Evolutionary conservation across 805 yeast species (phyloP).

Genomic region (Lachancea thermotolerans): DNA sequence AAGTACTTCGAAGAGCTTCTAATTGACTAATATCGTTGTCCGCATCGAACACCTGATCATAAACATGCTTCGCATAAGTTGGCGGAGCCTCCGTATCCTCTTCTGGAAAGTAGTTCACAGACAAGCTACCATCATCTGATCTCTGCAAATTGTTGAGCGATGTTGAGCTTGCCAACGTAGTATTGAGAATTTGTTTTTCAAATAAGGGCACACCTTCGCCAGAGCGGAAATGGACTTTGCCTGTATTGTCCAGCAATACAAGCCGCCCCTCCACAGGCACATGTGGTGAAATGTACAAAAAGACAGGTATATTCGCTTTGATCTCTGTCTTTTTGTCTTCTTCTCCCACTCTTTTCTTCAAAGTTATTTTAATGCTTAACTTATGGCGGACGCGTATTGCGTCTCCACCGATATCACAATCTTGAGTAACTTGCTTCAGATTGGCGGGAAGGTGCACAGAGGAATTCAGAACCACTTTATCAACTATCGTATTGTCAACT

Average conservation of each 20-base stretch:
- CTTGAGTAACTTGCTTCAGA: constrained; percentile 71
- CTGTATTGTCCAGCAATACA: constrained; percentile 34
- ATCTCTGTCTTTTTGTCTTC: constrained; percentile 74
- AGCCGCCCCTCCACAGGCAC: constrained; percentile 47
- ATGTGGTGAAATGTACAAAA: constrained; percentile 65
- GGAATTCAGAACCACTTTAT: constrained; percentile 59
- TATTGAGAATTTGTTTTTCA: constrained; percentile 1
- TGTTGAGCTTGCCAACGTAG: constrained; percentile 1
- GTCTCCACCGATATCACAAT: constrained; percentile 61
- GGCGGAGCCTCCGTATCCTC: constrained; percentile 63
- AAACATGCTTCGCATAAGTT: constrained; percentile 61
- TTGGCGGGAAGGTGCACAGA: constrained; percentile 60
- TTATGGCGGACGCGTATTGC: constrained; percentile 74
- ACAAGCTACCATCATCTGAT: constrained; percentile 19
- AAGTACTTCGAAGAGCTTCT: constrained; percentile 1
- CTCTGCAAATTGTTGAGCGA: constrained; percentile 5
- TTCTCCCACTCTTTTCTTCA: constrained; percentile 30
- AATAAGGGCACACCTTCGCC: constrained; percentile 32
- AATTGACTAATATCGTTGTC: constrained; percentile 18
- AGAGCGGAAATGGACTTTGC: constrained; percentile 37
- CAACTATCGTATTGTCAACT: constrained; percentile 32
- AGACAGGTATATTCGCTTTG: constrained; percentile 77
- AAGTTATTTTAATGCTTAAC: constrained; percentile 61
- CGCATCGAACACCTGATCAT: constrained; percentile 53
- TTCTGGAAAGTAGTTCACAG: constrained; percentile 27